These are phyloP conservation scores for Paraphoma sp. DNA, from an alignment of 2,329 filamentous ascomycete genomes.

Conservation along the genomic window DNA sequence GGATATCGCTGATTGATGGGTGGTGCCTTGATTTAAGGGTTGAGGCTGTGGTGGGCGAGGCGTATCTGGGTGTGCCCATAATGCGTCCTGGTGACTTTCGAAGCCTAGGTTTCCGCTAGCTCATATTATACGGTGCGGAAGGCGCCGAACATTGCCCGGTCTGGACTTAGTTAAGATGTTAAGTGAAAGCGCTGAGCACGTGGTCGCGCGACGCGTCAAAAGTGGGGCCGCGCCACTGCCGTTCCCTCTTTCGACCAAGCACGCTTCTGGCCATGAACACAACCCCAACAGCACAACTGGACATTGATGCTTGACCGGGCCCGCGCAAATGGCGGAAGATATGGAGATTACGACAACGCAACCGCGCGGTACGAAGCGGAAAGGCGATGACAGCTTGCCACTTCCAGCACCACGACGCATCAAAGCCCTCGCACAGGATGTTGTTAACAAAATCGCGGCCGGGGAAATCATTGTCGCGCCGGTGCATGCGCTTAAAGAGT, in stretches of 20 bases:
- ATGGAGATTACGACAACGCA: conserved; percentile 37
- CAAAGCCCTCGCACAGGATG: conserved; percentile 85
- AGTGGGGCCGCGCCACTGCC: conserved; percentile 25
- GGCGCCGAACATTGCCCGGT: not conserved
- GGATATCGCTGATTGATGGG: not conserved
- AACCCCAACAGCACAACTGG: conserved; percentile 9
- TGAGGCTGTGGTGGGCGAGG: not conserved
- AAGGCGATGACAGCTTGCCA: conserved; percentile 41
- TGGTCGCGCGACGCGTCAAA: conserved; percentile 22
- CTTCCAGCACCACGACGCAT: conserved; percentile 55
- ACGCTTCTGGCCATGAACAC: conserved; percentile 8
- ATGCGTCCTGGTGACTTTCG: not conserved
- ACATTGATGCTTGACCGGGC: not conserved
- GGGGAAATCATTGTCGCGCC: conserved; percentile 98
- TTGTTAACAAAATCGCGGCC: conserved; percentile 98
- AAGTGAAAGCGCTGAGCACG: conserved; percentile 7
- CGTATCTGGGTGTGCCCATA: not conserved
- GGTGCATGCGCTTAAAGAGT: conserved; percentile 92
- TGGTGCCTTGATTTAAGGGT: not conserved
- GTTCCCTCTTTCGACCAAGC: conserved; percentile 11
- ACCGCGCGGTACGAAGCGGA: conserved; percentile 46
- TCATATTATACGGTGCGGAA: too few relatives aligned
- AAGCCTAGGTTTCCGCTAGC: too few relatives aligned
- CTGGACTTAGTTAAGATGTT: not conserved
- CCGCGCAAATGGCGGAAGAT: conserved; percentile 31